phyloP scores from a whole-genome alignment of 1,284 basidiomycete species.

The Cryptococcus amylolentus region DNA sequence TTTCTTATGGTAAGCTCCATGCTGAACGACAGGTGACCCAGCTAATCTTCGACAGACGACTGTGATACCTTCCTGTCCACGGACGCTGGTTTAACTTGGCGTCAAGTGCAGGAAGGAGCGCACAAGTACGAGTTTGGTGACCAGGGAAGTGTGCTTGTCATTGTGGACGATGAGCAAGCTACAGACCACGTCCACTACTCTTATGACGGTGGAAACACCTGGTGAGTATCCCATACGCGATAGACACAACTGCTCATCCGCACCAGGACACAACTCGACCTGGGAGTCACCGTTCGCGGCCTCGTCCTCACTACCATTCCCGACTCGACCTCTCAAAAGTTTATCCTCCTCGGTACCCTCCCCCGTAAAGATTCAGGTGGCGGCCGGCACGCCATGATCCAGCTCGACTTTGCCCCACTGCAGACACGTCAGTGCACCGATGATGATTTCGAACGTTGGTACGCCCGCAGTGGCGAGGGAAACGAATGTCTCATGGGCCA shows the following conservation, averaged over 20 bases:
- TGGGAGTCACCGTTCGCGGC: slow-evolving; percentile 71
- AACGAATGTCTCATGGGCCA: slow-evolving; percentile 90
- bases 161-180: slow-evolving; percentile 81
- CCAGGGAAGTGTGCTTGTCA: slow-evolving; percentile 73
- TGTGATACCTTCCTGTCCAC: slow-evolving; percentile 90
- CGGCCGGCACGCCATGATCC: slow-evolving; percentile 68
- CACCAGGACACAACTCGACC: slow-evolving; percentile 65
- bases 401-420: slow-evolving; percentile 77
- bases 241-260: neutral
- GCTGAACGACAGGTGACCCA: too few species aligned
- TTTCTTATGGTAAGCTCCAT: slow-evolving; percentile 58
- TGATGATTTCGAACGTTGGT: slow-evolving; percentile 83
- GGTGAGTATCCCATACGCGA: slow-evolving; percentile 56
- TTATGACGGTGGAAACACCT: slow-evolving; percentile 76
- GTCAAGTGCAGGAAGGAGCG: slow-evolving; percentile 69
- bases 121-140: slow-evolving; percentile 97
- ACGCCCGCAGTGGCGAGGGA: slow-evolving; percentile 64
- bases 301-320: slow-evolving; percentile 76
- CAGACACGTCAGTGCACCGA: slow-evolving; percentile 67
- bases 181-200: slow-evolving; percentile 74
- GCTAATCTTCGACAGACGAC: slow-evolving; percentile 53
- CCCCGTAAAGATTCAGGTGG: slow-evolving; percentile 60
- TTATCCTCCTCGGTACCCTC: slow-evolving; percentile 76
- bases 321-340: slow-evolving; percentile 87
- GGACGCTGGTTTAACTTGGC: slow-evolving; percentile 85